A percentile compares a stretch with the other conserved stretches of the same genome.
Conservation (phyloP, 495 filamentous ascomycete genomes). For the Neohortaea acidophila region DNA sequence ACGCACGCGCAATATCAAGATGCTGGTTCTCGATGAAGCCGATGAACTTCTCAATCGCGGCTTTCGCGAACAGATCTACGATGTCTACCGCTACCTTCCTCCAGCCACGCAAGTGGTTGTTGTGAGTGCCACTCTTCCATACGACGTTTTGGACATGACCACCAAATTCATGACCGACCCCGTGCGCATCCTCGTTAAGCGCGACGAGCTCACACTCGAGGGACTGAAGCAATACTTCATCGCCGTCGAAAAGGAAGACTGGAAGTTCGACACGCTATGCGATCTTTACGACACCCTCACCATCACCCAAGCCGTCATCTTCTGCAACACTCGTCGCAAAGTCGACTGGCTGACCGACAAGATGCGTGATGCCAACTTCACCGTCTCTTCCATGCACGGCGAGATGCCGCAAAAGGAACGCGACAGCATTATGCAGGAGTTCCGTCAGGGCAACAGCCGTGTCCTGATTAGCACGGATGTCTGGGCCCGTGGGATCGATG, state of each 20-base stretch:
- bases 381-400: conserved; percentile 95
- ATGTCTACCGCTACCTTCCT: conserved; percentile 92
- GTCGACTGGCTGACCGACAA: conserved; percentile 99
- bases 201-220: conserved; percentile 95
- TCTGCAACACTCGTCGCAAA: conserved; percentile 99
- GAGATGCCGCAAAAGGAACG: conserved; percentile 98
- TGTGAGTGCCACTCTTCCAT: conserved; percentile 89
- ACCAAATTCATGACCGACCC: conserved; percentile 99
- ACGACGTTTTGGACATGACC: conserved; percentile 97
- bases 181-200: conserved; percentile 97
- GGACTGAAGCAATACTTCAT: conserved; percentile 99
- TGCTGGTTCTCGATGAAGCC: conserved; percentile 96
- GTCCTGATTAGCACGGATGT: conserved; percentile 98
- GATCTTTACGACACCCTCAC: conserved; percentile 98
- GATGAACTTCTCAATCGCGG: conserved; percentile 81
- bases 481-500: conserved; percentile 95
- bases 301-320: conserved; percentile 98
- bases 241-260: conserved; percentile 97
- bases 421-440: conserved; percentile 98
- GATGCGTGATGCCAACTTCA: conserved; percentile 96
- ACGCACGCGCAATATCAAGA: conserved; percentile 91
- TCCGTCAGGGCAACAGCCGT: conserved; percentile 86
- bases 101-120: conserved; percentile 96
- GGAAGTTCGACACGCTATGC: conserved; percentile 99
- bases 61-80: conserved; percentile 98